Conservation (phyloP, 495 filamentous ascomycete species). For the Neurospora sp. region DNA sequence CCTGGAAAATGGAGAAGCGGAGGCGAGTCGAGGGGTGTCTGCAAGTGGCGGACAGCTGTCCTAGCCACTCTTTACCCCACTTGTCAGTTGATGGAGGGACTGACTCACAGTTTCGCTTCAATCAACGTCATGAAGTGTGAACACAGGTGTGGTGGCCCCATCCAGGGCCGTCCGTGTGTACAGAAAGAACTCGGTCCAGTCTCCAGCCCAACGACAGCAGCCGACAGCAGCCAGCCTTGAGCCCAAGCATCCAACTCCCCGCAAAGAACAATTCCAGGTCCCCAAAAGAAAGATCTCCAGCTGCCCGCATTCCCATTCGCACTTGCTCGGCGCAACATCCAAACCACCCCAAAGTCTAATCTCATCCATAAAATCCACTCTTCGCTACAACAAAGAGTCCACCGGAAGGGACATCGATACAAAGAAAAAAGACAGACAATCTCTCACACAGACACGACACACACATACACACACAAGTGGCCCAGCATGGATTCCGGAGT, state of each 20-base stretch:
- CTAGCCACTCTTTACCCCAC: conserved; percentile 5
- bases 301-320: not conserved
- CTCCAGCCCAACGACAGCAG: not conserved
- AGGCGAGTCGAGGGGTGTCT: not conserved
- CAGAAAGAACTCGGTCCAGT: not conserved
- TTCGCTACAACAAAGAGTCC: not conserved
- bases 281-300: not conserved
- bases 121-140: conserved; percentile 21
- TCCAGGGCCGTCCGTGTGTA: not conserved
- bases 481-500: not conserved
- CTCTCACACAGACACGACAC: not conserved
- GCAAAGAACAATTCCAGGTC: not conserved
- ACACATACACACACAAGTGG: not conserved
- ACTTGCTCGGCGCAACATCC: not conserved
- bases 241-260: not conserved
- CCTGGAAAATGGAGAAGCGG: not conserved
- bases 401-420: not conserved
- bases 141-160: not conserved
- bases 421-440: not conserved
- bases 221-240: not conserved
- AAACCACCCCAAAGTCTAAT: not conserved
- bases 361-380: not conserved
- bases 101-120: conserved; percentile 18
- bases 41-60: conserved; percentile 5
- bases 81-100: conserved; percentile 20